Evolutionary conservation across 768 basidiomycete species (phyloP), one percentile per base, ranked within the genome.

Genomic region (Amanita rimosa): DNA sequence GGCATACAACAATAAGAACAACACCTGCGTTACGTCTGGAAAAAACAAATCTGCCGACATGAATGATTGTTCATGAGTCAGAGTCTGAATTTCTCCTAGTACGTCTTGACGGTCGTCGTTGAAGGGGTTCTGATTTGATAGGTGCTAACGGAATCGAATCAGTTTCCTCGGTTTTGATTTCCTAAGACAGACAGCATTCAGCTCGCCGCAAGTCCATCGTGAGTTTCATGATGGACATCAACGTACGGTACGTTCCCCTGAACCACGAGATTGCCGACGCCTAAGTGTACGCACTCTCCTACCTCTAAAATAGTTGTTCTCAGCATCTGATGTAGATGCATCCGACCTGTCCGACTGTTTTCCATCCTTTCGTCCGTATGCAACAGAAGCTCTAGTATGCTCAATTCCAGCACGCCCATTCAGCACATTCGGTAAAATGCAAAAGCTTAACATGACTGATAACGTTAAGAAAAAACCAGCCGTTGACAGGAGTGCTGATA

Each of bases 21-120:
- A 33, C 27, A 44, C 16, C 29, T 35, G 33, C 13, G 44, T 45
- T 45, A 35, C 33, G 39, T 37, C 11, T 26, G 21, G 17, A 33
- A 43, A 33, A 43, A 22, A 49, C 11, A 10, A 6, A 22, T 3
- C 11, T 48, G 24, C 26, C 27, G 33, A 41, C 39, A 41, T 41
- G 38, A 31, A 13, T 13, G 13, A 40, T 40, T 22, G 21, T 19
- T 47, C 40, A 42, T 7, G 38, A 37, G 27, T 50, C 49, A 41
- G 52, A 49, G 45, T 45, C 48, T 31, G 53, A 56, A 17, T 29
- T 39, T 16, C 40, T 41, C 26, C 40, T 46, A 46, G 61, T 58
- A 39, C 62, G 57, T 55, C 68, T 69, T 44, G 75, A 76, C 14
- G 66, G 66, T 34, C 77, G 74, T 44, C 72, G 66, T 46, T 73